These are phyloP conservation scores for Neostapfia colusana DNA, from an alignment of 176 grass and related monocot genomes.

Conservation along the genomic window DNA sequence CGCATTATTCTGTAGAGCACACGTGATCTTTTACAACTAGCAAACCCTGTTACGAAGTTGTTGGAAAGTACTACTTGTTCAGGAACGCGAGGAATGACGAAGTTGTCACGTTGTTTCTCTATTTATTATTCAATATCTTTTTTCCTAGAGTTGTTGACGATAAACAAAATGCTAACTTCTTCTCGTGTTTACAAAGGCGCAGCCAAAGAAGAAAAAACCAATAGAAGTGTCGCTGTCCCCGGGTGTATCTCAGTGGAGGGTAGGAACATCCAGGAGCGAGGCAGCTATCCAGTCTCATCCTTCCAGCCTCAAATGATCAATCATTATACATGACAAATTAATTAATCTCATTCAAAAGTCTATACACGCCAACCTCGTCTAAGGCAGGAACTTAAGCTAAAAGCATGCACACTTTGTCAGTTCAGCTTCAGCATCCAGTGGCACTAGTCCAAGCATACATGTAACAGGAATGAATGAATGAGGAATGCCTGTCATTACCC, in stretches of 20 bases:
- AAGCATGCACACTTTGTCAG: background rate
- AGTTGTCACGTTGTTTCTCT: background rate
- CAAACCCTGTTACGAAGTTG: constrained; percentile 15
- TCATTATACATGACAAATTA: background rate
- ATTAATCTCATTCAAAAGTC: constrained; percentile 23
- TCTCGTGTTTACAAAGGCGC: constrained; percentile 36
- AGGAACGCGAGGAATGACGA: background rate
- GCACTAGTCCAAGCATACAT: background rate
- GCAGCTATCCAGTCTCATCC: constrained; percentile 27
- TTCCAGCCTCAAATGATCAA: constrained; percentile 33
- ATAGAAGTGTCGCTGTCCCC: constrained; percentile 13
- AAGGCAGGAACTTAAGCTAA: constrained; percentile 36
- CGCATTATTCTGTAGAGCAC: background rate
- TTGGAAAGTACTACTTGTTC: constrained; percentile 23
- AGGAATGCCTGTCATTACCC: background rate
- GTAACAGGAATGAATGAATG: no score
- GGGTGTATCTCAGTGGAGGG: constrained; percentile 47
- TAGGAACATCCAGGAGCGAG: constrained; percentile 12
- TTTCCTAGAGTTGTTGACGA: background rate
- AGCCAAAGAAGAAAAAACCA: constrained; percentile 50
- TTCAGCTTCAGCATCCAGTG: background rate
- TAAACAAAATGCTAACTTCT: constrained; percentile 34
- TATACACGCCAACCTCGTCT: constrained; percentile 24
- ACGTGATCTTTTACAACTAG: constrained; percentile 12
- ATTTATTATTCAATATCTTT: background rate